Percentiles rank a stretch among this genome's conserved stretches.
phyloP scores from a whole-genome alignment of 768 basidiomycete species.

The Dentipellis fragilis region DNA sequence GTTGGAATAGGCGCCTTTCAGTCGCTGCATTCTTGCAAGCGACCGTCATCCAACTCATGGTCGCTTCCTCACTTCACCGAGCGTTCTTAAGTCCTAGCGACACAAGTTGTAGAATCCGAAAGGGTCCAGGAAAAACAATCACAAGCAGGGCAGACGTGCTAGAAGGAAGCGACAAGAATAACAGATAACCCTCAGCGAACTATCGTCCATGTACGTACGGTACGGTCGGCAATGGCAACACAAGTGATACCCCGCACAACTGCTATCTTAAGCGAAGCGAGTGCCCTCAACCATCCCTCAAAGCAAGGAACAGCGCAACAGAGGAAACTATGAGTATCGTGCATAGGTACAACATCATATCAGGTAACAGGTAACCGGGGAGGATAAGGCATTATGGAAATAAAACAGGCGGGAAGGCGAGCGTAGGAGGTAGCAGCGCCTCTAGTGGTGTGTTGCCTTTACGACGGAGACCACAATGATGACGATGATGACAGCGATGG shows the following conservation, averaged over 20 bases:
- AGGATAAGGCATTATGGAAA: conserved; percentile 6
- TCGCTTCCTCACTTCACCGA: too few species aligned
- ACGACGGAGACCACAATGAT: conserved; percentile 96
- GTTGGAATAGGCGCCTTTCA: too few species aligned
- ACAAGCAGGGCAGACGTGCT: too few species aligned
- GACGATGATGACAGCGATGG: conserved; percentile 81
- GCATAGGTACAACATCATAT: conserved; percentile 13
- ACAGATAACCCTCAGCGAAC: background rate
- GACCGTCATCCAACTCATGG: too few species aligned
- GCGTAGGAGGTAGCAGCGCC: background rate
- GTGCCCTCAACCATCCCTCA: background rate
- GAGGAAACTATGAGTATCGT: background rate
- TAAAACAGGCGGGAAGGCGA: conserved; percentile 7
- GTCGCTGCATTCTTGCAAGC: too few species aligned
- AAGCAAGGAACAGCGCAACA: background rate
- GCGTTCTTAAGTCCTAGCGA: too few species aligned
- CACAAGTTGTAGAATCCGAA: too few species aligned
- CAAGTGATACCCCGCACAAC: too few species aligned
- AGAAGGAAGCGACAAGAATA: background rate
- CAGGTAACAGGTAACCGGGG: background rate
- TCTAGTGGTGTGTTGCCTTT: conserved; percentile 52
- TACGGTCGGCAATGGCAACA: background rate
- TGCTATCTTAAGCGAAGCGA: background rate
- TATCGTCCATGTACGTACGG: background rate
- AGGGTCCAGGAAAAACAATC: too few species aligned